A percentile compares a stretch with the other conserved stretches of the same genome.
Evolutionary conservation across 169 alveolate species (phyloP).

Genomic region (Plasmodium reichenowi): DNA sequence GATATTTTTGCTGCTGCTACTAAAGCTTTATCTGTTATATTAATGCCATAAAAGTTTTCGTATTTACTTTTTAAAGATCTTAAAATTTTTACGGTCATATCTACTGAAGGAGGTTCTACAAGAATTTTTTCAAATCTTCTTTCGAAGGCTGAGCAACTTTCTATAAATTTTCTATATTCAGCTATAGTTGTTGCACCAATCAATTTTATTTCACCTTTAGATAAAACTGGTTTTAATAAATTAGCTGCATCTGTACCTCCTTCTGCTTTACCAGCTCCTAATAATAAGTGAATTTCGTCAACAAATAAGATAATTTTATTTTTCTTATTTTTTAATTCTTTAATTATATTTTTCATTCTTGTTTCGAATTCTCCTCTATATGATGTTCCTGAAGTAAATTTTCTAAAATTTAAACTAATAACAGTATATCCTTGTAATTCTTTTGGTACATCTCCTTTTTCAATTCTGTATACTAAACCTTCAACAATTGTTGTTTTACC

Average conservation of each 20-base stretch:
- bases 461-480: slow-evolving; percentile 71
- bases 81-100: slow-evolving; percentile 72
- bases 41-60: slow-evolving; percentile 73
- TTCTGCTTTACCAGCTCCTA: slow-evolving; percentile 79
- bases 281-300: slow-evolving; percentile 79
- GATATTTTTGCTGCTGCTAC: slow-evolving; percentile 78
- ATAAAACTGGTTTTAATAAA: slow-evolving; percentile 79
- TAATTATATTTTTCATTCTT: slow-evolving; percentile 75
- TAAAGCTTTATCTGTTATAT: slow-evolving; percentile 78
- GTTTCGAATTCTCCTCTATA: slow-evolving; percentile 78
- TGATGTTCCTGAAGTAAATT: slow-evolving; percentile 73
- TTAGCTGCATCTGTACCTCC: slow-evolving; percentile 79
- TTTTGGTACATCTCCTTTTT: slow-evolving; percentile 74
- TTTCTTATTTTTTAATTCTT: slow-evolving; percentile 70
- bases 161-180: slow-evolving; percentile 78
- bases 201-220: slow-evolving; percentile 76
- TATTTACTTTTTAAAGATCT: slow-evolving; percentile 73
- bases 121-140: slow-evolving; percentile 79
- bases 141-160: slow-evolving; percentile 80
- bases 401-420: slow-evolving; percentile 64
- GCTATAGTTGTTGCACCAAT: slow-evolving; percentile 81
- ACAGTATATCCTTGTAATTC: slow-evolving; percentile 64
- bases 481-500: slow-evolving; percentile 77
- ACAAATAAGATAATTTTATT: slow-evolving; percentile 78
- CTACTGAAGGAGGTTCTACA: slow-evolving; percentile 76